Percentiles rank a stretch among this genome's conserved stretches.
These are phyloP conservation scores for Eustoma russellianum DNA, from an alignment of 257 asterid species.

Conservation along the genomic window DNA sequence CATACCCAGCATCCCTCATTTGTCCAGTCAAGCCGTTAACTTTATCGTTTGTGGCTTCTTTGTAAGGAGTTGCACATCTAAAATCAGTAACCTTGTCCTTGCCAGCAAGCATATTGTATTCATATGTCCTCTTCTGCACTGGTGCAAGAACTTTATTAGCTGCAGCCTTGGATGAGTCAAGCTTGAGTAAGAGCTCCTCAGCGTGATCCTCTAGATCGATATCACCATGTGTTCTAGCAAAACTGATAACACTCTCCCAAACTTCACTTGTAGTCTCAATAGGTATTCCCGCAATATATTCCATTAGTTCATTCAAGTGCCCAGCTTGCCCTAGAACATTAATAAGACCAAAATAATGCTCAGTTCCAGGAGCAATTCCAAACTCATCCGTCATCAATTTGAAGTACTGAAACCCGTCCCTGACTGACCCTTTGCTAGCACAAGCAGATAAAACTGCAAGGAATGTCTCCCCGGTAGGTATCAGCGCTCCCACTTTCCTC, in stretches of 20 bases:
- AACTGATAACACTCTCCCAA: conserved; percentile 23
- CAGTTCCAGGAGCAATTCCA: conserved; percentile 17
- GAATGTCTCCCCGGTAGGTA: conserved; percentile 30
- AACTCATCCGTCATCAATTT: conserved; percentile 27
- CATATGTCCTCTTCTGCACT: conserved; percentile 14
- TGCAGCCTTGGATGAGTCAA: conserved; percentile 15
- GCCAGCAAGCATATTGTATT: conserved; percentile 20
- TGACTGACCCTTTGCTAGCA: conserved; percentile 24
- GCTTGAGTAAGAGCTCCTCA: conserved; percentile 21
- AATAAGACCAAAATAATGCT: conserved; percentile 26
- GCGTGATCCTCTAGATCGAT: conserved; percentile 31
- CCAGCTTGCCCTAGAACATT: conserved; percentile 31
- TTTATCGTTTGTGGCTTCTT: conserved; percentile 11
- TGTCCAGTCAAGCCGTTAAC: conserved; percentile 21
- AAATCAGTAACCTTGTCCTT: conserved; percentile 12
- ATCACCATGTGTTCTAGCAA: conserved; percentile 28
- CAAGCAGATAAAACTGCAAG: conserved; percentile 26
- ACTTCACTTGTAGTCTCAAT: conserved; percentile 26
- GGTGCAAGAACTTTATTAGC: conserved; percentile 13
- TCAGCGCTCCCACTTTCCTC: conserved; percentile 21
- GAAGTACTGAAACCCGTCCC: conserved; percentile 25
- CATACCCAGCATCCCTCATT: conserved; percentile 23
- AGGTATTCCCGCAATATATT: conserved; percentile 29
- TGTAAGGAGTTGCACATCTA: conserved; percentile 3
- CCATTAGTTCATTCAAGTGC: conserved; percentile 31